A percentile compares a stretch with the other conserved stretches of the same genome.
Conservation (phyloP, 805 yeast genomes). For the Saccharomyces jurei region DNA sequence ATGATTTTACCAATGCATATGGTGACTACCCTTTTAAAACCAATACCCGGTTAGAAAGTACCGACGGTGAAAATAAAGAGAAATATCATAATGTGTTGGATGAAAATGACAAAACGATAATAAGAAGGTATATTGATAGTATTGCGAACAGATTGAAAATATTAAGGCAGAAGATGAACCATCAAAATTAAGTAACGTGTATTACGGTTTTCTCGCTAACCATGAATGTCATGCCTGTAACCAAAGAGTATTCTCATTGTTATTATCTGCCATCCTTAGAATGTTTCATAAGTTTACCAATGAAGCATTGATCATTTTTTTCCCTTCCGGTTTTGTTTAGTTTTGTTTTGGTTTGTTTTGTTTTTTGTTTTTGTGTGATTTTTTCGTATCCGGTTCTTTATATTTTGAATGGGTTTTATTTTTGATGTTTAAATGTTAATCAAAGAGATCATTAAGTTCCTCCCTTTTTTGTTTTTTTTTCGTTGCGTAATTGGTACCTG, state of each 20-base stretch:
- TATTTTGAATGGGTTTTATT: background rate
- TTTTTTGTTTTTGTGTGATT: background rate
- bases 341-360: background rate
- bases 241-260: background rate
- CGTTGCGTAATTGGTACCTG: background rate
- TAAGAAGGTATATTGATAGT: conserved; percentile 73
- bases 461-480: background rate
- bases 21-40: conserved; percentile 27
- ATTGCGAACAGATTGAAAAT: conserved; percentile 74
- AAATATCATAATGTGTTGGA: conserved; percentile 52
- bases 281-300: background rate
- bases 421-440: background rate
- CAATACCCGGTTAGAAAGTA: background rate
- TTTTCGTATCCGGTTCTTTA: background rate
- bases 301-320: background rate
- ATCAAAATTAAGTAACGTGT: background rate
- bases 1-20: conserved; percentile 22
- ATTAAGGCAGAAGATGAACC: conserved; percentile 49
- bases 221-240: background rate
- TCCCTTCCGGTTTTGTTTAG: background rate
- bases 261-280: background rate
- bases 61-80: conserved; percentile 59
- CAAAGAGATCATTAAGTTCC: background rate
- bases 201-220: background rate
- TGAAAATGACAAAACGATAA: conserved; percentile 63